Evolutionary conservation across 2,329 filamentous ascomycete species (phyloP).

Genomic region (Cordyceps fumosorosea): DNA sequence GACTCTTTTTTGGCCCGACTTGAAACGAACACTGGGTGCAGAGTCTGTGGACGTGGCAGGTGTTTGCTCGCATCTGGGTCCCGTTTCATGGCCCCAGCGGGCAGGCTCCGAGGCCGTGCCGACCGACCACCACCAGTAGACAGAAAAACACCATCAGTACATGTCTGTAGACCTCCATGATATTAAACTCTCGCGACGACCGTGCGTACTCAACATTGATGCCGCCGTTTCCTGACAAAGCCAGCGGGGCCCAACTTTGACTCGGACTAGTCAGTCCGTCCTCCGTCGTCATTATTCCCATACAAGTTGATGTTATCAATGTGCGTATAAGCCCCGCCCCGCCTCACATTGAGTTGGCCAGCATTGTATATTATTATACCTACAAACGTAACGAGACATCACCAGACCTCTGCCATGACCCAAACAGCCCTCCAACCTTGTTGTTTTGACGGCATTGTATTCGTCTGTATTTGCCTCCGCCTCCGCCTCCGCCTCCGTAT

Average conservation of each 20-base stretch:
- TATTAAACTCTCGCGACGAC: neutral
- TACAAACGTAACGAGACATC: too few species aligned
- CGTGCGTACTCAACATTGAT: neutral
- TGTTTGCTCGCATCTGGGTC: neutral
- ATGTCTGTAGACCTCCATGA: neutral
- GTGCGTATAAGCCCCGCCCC: neutral
- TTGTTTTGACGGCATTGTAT: neutral
- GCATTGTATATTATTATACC: too few species aligned
- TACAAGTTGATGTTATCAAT: too few species aligned
- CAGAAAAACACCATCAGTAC: too few species aligned
- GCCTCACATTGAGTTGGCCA: neutral
- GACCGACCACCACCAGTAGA: too few species aligned
- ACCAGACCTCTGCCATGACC: neutral
- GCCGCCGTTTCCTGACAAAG: neutral
- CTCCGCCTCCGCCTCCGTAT: neutral
- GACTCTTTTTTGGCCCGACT: neutral
- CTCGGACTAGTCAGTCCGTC: neutral
- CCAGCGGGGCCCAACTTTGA: neutral
- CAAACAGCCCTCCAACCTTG: neutral
- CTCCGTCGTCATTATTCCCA: neutral
- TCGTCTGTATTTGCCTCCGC: neutral
- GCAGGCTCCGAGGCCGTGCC: too few species aligned
- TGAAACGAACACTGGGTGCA: neutral
- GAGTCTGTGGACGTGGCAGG: neutral
- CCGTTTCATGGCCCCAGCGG: neutral